Base-by-base conservation (phyloP, 2,329 filamentous ascomycete genomes). In the Fusarium sp. region DNA sequence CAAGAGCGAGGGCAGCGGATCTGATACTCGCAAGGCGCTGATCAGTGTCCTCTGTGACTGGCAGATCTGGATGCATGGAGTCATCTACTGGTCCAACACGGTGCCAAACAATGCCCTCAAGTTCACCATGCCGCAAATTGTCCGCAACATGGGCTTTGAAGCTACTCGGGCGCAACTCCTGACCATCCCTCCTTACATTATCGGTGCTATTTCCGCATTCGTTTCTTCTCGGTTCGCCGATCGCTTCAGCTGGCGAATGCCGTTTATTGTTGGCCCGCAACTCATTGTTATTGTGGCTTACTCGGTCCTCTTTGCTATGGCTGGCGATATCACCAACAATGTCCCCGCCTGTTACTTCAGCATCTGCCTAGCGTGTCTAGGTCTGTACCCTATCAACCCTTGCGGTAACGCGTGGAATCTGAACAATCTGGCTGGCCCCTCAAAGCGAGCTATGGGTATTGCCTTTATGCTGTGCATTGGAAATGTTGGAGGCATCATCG, bases 51-150 rank as follows among this genome's bases (percentile, higher is more conserved):
- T 73, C 6, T 35, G 37, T 6, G 85, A 87, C 73, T 86, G 84
- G 84, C 85, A 87, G 72, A 81, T 81, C 20, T 80, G 79, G 45
- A 71, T 79, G 30, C 70, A 86, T 14, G 82, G 82, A 25, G 70
- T 86, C 35, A 79, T 81, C 60, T 83, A 80, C 72, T 82, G 80
- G 80, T 82, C 80, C 63, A 83, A 84, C 65, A 75, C 82, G 1
- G 80, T 81, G 4, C 77, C 77, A 0, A 76, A 76, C 27, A 76
- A 76, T 37, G 75, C 66, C 52, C 62, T 78, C 22, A 79, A 78
- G 59, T 77, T 78, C 22, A 71, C 76, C 6, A 77, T 79, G 76
- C 77, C 83, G 6, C 78, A 81, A 14, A 84, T 84, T 58, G 83
- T 84, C 66, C 76, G 79, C 43, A 80, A 79, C 30, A 81, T 85